These are phyloP conservation scores for Antrodiella citrinella DNA, from an alignment of 768 basidiomycete genomes.

Conservation along the genomic window DNA sequence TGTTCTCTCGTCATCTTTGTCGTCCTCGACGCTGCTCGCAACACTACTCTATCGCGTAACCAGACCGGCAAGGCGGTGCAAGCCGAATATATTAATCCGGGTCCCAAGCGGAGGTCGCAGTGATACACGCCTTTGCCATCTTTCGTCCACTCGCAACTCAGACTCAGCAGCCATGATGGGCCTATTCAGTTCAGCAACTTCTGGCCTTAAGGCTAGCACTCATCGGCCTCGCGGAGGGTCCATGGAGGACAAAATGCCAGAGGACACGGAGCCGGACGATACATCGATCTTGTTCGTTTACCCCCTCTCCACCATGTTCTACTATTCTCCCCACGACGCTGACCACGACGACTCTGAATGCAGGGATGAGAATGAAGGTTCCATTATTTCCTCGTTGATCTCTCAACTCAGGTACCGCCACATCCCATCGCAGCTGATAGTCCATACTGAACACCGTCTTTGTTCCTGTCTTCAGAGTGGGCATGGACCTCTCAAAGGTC, in stretches of 20 bases:
- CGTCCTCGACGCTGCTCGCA: neutral
- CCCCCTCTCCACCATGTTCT: conserved; percentile 22
- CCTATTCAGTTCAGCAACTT: conserved; percentile 64
- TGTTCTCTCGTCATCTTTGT: neutral
- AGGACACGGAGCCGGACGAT: conserved; percentile 84
- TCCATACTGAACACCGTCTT: neutral
- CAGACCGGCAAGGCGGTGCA: neutral
- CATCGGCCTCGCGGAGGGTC: conserved; percentile 61
- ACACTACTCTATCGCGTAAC: neutral
- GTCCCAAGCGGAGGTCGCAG: neutral
- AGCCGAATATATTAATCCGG: neutral
- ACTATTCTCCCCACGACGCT: conserved; percentile 20
- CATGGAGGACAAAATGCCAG: conserved; percentile 63
- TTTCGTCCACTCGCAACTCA: neutral
- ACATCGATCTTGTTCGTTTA: conserved; percentile 76
- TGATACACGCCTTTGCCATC: neutral
- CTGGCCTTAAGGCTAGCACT: conserved; percentile 30
- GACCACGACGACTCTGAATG: conserved; percentile 20
- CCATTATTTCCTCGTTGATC: conserved; percentile 79
- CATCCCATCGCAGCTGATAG: neutral
- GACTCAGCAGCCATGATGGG: conserved; percentile 56
- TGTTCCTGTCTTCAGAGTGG: conserved; percentile 47
- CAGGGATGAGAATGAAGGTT: conserved; percentile 92
- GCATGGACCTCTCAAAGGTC: conserved; percentile 95
- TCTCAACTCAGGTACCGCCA: conserved; percentile 68